Evolutionary conservation across 768 basidiomycete genomes (phyloP).

Genomic region (Clitopilus passeckerianus): DNA sequence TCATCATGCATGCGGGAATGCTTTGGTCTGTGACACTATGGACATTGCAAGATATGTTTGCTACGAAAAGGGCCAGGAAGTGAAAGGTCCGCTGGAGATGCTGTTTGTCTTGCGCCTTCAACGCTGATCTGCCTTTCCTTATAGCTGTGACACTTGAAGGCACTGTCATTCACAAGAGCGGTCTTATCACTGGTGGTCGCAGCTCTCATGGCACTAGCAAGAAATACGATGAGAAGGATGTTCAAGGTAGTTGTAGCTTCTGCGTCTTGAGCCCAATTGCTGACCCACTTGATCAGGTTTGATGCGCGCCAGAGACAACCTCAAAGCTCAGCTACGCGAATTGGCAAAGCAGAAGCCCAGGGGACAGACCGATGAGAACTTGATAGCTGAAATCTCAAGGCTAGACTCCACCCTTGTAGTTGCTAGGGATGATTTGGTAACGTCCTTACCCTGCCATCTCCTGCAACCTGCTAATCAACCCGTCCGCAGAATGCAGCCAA

Average conservation of each 20-base stretch:
- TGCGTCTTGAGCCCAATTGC: neutral
- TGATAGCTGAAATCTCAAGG: conserved; percentile 71
- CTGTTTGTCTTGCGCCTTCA: too few species aligned
- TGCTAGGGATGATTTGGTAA: conserved; percentile 80
- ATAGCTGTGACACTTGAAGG: conserved; percentile 95
- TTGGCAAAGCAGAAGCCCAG: conserved; percentile 80
- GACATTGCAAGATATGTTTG: conserved; percentile 87
- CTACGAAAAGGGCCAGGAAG: conserved; percentile 93
- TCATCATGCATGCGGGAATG: conserved; percentile 94
- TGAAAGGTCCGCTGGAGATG: conserved; percentile 68
- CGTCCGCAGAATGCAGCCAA: conserved; percentile 63
- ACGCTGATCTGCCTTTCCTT: too few species aligned
- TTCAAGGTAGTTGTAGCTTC: conserved; percentile 53
- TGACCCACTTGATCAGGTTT: conserved; percentile 23
- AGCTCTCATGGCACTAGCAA: conserved; percentile 71
- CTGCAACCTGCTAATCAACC: neutral
- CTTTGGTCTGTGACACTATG: conserved; percentile 93
- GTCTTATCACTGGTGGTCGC: conserved; percentile 92
- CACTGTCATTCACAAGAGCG: conserved; percentile 95
- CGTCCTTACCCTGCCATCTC: neutral
- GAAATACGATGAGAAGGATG: conserved; percentile 94
- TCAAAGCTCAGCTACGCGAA: conserved; percentile 74
- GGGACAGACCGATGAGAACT: conserved; percentile 76
- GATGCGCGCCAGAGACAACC: conserved; percentile 59
- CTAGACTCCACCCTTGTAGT: conserved; percentile 75